Conservation (phyloP, 2,329 filamentous ascomycete genomes). For the Aspergillus sp. region DNA sequence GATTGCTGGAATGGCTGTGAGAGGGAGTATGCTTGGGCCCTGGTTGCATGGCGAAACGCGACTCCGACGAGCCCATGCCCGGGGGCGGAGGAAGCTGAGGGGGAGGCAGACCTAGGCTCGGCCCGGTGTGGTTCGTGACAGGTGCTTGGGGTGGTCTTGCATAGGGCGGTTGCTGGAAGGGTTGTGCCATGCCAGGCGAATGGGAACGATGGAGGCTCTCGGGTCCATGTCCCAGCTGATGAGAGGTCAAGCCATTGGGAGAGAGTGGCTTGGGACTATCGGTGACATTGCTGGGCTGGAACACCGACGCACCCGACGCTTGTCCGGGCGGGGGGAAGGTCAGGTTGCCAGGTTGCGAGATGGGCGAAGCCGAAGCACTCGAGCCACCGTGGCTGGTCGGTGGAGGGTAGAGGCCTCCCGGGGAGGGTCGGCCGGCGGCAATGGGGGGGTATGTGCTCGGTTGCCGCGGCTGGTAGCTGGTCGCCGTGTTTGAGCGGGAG, state of each 20-base stretch:
- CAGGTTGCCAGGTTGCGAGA: conserved; percentile 41
- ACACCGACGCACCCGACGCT: conserved; percentile 57
- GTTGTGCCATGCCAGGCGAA: conserved; percentile 43
- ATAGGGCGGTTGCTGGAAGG: conserved; percentile 40
- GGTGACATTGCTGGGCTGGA: conserved; percentile 71
- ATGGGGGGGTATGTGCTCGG: conserved; percentile 76
- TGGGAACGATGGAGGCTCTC: conserved; percentile 42
- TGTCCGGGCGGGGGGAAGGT: conserved; percentile 40
- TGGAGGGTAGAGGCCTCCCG: conserved; percentile 63
- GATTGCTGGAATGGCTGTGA: conserved; percentile 35
- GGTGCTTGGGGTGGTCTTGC: conserved; percentile 20
- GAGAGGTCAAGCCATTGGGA: conserved; percentile 41
- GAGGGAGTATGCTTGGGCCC: conserved; percentile 35
- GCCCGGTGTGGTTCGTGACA: conserved; percentile 22
- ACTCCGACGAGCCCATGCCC: conserved; percentile 42
- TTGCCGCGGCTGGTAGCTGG: conserved; percentile 62
- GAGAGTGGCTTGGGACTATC: conserved; percentile 81
- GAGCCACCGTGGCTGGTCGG: conserved; percentile 57
- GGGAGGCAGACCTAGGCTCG: conserved; percentile 35
- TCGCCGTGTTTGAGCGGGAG: conserved; percentile 38
- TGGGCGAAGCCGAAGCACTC: conserved; percentile 56
- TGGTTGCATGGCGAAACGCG: conserved; percentile 43
- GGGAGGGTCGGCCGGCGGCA: conserved; percentile 50
- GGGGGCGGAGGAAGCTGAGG: conserved; percentile 44
- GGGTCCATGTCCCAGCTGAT: conserved; percentile 35